Percentiles rank a stretch among this genome's conserved stretches.
These are phyloP conservation scores for Coprinopsis marcescibilis DNA, from an alignment of 768 basidiomycete genomes.

Conservation along the genomic window DNA sequence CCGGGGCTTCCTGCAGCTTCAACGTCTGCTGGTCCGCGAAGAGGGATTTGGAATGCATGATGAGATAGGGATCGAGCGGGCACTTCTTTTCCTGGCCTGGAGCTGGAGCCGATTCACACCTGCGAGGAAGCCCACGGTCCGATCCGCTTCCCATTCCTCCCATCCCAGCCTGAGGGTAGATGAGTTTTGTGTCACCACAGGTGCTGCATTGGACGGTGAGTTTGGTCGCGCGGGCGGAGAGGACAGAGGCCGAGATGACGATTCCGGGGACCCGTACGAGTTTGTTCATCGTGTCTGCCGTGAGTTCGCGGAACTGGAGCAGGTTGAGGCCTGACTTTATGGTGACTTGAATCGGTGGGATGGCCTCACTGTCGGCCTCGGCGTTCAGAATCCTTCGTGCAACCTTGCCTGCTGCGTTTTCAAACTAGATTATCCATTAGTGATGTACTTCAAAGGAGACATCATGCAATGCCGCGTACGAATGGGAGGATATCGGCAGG, in stretches of 20 bases:
- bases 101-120: conserved; percentile 75
- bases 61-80: conserved; percentile 92
- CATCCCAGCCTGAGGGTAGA: conserved; percentile 72
- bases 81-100: conserved; percentile 92
- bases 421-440: conserved; percentile 56
- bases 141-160: conserved; percentile 86
- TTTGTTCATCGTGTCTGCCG: conserved; percentile 91
- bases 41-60: conserved; percentile 88
- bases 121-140: conserved; percentile 78
- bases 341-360: conserved; percentile 76
- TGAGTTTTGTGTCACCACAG: conserved; percentile 73
- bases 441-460: background rate
- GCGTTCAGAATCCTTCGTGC: conserved; percentile 41
- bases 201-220: conserved; percentile 90
- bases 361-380: conserved; percentile 34
- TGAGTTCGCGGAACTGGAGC: conserved; percentile 89
- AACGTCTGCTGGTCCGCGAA: conserved; percentile 96
- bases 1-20: conserved; percentile 97
- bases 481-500: conserved; percentile 87
- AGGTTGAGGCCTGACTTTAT: conserved; percentile 88
- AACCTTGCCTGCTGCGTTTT: conserved; percentile 82
- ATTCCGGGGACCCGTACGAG: conserved; percentile 97
- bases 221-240: conserved; percentile 89
- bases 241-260: conserved; percentile 92
- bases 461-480: conserved; percentile 38